These are phyloP conservation scores for Entoloma clypeatum DNA, from an alignment of 1,284 basidiomycete species.

Conservation along the genomic window DNA sequence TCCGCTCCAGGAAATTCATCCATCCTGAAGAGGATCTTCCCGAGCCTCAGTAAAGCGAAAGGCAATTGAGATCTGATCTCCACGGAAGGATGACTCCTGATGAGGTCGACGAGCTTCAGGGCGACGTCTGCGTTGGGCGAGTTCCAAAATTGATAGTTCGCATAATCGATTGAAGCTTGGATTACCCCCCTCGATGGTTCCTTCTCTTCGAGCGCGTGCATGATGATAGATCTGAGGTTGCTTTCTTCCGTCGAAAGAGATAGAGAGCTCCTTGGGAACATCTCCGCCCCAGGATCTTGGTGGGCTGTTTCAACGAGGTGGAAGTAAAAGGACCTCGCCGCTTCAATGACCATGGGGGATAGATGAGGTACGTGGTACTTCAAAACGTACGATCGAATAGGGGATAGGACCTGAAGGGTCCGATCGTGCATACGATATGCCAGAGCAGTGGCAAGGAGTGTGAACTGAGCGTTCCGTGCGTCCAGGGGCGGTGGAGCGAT, in stretches of 20 bases:
- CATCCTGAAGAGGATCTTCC: not conserved
- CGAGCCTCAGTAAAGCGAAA: not conserved
- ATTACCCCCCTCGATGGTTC: not conserved
- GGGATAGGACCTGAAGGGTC: not conserved
- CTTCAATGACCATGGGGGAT: not conserved
- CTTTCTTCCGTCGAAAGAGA: not conserved
- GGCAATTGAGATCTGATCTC: not conserved
- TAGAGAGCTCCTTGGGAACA: not conserved
- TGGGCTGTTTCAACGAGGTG: not conserved
- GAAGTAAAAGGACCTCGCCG: not conserved
- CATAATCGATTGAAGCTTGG: not conserved
- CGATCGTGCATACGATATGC: not conserved
- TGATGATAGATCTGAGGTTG: not conserved
- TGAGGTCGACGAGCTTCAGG: not conserved
- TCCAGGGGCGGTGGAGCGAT: no score
- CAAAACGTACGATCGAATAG: not conserved
- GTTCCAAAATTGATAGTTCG: not conserved
- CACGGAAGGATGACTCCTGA: not conserved
- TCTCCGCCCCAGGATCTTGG: not conserved
- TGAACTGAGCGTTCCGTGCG: no score
- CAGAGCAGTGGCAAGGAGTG: not conserved
- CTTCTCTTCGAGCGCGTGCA: not conserved
- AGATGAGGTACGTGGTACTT: not conserved
- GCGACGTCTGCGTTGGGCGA: not conserved
- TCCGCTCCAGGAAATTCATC: not conserved